These are phyloP conservation scores for Penicillium cataractarum DNA, from an alignment of 495 filamentous ascomycete genomes.

Conservation along the genomic window DNA sequence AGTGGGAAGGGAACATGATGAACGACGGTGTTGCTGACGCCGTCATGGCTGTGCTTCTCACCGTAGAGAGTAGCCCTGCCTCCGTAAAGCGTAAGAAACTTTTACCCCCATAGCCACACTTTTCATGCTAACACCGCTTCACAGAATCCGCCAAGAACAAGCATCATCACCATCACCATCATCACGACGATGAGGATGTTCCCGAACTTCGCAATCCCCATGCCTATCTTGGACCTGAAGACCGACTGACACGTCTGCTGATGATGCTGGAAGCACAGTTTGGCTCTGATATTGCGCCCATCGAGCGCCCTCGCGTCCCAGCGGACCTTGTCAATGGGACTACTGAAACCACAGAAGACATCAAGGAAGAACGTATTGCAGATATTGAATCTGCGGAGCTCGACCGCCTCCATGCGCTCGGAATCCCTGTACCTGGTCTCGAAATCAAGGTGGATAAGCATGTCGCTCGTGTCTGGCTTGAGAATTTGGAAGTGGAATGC, in stretches of 20 bases:
- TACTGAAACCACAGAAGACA: slow-evolving; percentile 30
- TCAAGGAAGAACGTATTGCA: slow-evolving; percentile 44
- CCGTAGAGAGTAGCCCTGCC: slow-evolving; percentile 88
- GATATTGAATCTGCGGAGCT: slow-evolving; percentile 64
- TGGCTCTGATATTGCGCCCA: slow-evolving; percentile 73
- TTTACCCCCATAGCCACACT: not conserved
- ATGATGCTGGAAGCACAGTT: slow-evolving; percentile 98
- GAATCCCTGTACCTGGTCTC: slow-evolving; percentile 86
- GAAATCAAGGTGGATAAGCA: slow-evolving; percentile 87
- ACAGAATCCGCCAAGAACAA: slow-evolving; percentile 60
- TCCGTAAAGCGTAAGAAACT: slow-evolving; percentile 90
- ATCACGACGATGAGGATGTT: slow-evolving; percentile 38
- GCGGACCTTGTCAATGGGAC: slow-evolving; percentile 44
- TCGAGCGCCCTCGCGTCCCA: slow-evolving; percentile 65
- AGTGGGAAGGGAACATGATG: slow-evolving; percentile 97
- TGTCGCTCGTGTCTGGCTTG: slow-evolving; percentile 86
- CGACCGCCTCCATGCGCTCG: slow-evolving; percentile 72
- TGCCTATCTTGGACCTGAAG: slow-evolving; percentile 66
- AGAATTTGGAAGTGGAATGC: slow-evolving; percentile 88
- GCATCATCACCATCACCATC: slow-evolving; percentile 57
- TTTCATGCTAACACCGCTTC: not conserved
- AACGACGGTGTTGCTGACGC: slow-evolving; percentile 98
- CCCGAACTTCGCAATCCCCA: slow-evolving; percentile 63
- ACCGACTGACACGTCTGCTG: slow-evolving; percentile 80
- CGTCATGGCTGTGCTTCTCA: slow-evolving; percentile 86